Percentiles rank a stretch among this genome's conserved stretches.
phyloP scores from a whole-genome alignment of 2,329 filamentous ascomycete species.

The Alternaria hordeiaustralica region DNA sequence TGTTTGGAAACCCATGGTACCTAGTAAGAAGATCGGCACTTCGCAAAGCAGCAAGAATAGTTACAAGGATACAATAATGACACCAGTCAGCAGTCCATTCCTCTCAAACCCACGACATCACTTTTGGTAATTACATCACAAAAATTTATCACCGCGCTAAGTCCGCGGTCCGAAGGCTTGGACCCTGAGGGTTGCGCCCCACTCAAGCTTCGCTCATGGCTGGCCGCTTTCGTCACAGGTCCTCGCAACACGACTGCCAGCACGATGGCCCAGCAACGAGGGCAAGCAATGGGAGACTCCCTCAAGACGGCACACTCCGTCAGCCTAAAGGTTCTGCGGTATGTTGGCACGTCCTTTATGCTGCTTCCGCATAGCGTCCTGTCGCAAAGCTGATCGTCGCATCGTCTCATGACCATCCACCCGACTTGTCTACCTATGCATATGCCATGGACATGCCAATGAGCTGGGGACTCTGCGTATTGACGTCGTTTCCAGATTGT shows the following conservation, averaged over 20 bases:
- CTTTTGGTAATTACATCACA: not conserved
- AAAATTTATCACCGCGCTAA: slow-evolving; percentile 13
- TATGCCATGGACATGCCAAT: not conserved
- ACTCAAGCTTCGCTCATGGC: slow-evolving; percentile 16
- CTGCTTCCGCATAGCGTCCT: not conserved
- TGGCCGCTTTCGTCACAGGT: slow-evolving; percentile 13
- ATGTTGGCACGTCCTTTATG: slow-evolving; percentile 48
- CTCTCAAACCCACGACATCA: not conserved
- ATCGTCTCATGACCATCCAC: not conserved
- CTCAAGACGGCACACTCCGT: slow-evolving; percentile 71
- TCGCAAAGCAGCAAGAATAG: not conserved
- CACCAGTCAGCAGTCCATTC: not conserved
- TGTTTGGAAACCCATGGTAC: slow-evolving; percentile 1
- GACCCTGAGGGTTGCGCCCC: slow-evolving; percentile 12
- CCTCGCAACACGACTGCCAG: slow-evolving; percentile 8
- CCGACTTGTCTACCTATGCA: not conserved
- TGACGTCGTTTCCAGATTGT: slow-evolving; percentile 65
- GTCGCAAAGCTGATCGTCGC: not conserved
- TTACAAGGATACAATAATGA: not conserved
- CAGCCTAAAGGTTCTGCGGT: slow-evolving; percentile 84
- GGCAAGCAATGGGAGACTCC: slow-evolving; percentile 47
- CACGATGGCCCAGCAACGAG: slow-evolving; percentile 49
- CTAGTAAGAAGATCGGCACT: not conserved
- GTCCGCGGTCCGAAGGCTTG: slow-evolving; percentile 7
- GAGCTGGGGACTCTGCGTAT: not conserved